Evolutionary conservation across 139 green algal genomes (phyloP).

Genomic region (Tetradesmus obliquus): DNA sequence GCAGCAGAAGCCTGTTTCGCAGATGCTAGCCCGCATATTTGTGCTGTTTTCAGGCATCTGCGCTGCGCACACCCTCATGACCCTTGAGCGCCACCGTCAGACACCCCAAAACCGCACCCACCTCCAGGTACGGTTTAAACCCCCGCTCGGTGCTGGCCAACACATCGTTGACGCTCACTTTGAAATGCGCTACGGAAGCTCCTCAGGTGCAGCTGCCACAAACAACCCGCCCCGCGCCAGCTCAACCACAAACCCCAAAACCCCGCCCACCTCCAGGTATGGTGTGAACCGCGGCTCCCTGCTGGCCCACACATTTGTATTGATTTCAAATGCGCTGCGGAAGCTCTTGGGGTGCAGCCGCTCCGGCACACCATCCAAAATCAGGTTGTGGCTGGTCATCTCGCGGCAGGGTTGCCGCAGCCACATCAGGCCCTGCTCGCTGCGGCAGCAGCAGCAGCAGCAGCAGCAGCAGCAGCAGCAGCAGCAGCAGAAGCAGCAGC

Average conservation of each 20-base stretch:
- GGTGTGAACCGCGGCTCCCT: not conserved
- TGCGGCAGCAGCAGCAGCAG: conserved; percentile 4
- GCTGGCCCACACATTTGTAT: conserved; percentile 77
- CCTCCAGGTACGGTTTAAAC: not conserved
- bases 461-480: not conserved
- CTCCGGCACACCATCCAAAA: conserved; percentile 55
- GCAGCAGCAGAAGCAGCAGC: not conserved
- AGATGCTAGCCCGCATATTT: too few relatives aligned
- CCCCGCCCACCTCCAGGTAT: not conserved
- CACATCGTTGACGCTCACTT: conserved; percentile 73
- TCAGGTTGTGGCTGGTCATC: conserved; percentile 6
- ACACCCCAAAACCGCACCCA: not conserved
- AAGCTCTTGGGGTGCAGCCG: conserved; percentile 71
- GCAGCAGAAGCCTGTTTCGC: too few relatives aligned
- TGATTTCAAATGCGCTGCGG: conserved; percentile 66
- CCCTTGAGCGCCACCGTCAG: too few relatives aligned
- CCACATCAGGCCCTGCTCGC: conserved; percentile 9
- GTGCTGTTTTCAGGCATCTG: too few relatives aligned
- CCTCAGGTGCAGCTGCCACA: conserved; percentile 61
- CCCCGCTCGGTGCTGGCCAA: conserved; percentile 49
- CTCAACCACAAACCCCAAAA: too few relatives aligned
- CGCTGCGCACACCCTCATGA: too few relatives aligned
- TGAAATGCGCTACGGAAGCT: conserved; percentile 65
- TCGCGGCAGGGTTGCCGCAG: conserved; percentile 17
- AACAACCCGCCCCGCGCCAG: too few relatives aligned